Percentiles rank a stretch among this genome's conserved stretches.
phyloP scores from a whole-genome alignment of 2,329 filamentous ascomycete species.

The Verticillium isaacii region DNA sequence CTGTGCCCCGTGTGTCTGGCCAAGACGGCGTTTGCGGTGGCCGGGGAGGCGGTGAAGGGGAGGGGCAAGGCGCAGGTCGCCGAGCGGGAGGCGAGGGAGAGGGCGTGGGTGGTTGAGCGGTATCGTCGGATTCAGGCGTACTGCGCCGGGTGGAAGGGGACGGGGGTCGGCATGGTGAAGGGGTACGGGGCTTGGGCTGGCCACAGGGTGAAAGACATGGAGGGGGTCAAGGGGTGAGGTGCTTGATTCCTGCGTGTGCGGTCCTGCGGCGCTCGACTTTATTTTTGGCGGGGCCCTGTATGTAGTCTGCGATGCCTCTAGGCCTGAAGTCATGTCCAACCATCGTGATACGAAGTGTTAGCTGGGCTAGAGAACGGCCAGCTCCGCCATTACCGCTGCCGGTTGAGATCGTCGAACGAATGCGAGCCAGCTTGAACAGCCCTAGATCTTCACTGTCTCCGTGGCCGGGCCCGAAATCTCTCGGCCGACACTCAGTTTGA shows the following conservation, averaged over 20 bases:
- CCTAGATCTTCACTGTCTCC: too few relatives aligned
- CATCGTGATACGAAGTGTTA: too few relatives aligned
- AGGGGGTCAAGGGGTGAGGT: neutral
- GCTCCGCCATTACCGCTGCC: too few relatives aligned
- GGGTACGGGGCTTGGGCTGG: slow-evolving; percentile 39
- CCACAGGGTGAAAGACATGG: neutral
- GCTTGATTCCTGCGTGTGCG: neutral
- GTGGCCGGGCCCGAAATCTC: neutral
- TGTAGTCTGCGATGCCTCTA: too few relatives aligned
- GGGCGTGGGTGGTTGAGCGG: slow-evolving; percentile 21
- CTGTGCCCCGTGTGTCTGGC: slow-evolving; percentile 54
- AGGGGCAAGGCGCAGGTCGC: slow-evolving; percentile 8
- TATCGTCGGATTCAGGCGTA: slow-evolving; percentile 30
- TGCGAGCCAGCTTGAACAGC: too few relatives aligned
- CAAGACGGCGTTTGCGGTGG: slow-evolving; percentile 39
- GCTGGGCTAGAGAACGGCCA: too few relatives aligned
- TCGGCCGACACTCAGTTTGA: neutral
- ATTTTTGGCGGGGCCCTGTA: too few relatives aligned
- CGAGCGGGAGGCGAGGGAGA: slow-evolving; percentile 1
- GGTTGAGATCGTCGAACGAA: too few relatives aligned
- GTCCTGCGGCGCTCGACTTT: too few relatives aligned
- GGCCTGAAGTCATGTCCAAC: too few relatives aligned
- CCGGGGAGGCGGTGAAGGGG: slow-evolving; percentile 11
- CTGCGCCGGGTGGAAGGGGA: slow-evolving; percentile 17
- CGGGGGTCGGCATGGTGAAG: slow-evolving; percentile 37